phyloP scores from a whole-genome alignment of 1,139 yeast species.

The Diutina mesorugosa region DNA sequence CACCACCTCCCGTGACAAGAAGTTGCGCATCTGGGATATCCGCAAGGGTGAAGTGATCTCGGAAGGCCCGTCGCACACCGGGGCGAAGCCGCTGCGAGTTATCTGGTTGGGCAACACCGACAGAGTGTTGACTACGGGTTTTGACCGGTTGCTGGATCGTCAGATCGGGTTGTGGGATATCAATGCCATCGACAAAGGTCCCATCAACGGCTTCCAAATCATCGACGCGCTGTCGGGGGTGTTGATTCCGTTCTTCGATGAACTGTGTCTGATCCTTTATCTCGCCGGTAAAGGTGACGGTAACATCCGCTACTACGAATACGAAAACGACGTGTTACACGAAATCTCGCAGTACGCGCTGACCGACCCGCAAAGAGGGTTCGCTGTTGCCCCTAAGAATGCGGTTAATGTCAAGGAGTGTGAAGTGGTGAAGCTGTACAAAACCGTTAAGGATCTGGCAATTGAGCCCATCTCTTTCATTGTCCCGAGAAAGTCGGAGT shows the following conservation, averaged over 20 bases:
- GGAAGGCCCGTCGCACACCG: slow-evolving; percentile 85
- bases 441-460: slow-evolving; percentile 69
- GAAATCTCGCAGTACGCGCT: slow-evolving; percentile 82
- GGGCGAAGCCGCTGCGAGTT: slow-evolving; percentile 83
- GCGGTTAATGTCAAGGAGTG: slow-evolving; percentile 68
- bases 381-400: slow-evolving; percentile 79
- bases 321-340: slow-evolving; percentile 65
- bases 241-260: slow-evolving; percentile 81
- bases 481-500: slow-evolving; percentile 89
- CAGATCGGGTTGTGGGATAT: slow-evolving; percentile 93
- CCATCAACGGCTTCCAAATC: slow-evolving; percentile 76
- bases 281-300: slow-evolving; percentile 98
- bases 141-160: slow-evolving; percentile 84
- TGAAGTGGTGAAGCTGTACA: slow-evolving; percentile 71
- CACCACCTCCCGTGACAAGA: slow-evolving; percentile 88
- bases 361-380: slow-evolving; percentile 90
- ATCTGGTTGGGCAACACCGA: slow-evolving; percentile 84
- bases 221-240: slow-evolving; percentile 91
- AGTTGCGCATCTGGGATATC: slow-evolving; percentile 82
- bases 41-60: slow-evolving; percentile 59
- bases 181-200: slow-evolving; percentile 59
- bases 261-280: slow-evolving; percentile 64
- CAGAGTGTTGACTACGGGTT: slow-evolving; percentile 89
- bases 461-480: slow-evolving; percentile 85
- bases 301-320: slow-evolving; percentile 86